Percentiles rank a stretch among this genome's conserved stretches.
These are phyloP conservation scores for Nicotiana tomentosiformis DNA, from an alignment of 257 asterid genomes.

Conservation along the genomic window DNA sequence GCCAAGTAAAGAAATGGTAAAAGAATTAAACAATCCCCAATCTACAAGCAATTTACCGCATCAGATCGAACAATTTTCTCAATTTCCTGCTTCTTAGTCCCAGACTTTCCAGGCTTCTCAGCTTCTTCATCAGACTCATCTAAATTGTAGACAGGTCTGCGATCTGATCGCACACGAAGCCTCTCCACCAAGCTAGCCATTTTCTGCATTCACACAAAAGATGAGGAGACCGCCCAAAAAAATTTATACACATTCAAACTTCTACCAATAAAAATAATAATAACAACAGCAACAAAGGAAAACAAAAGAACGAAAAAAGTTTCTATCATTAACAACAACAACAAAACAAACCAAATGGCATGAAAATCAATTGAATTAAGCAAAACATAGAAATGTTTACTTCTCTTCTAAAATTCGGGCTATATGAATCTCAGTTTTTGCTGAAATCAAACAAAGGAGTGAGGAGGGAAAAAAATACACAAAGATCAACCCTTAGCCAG, in stretches of 20 bases:
- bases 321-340: neutral
- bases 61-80: conserved; percentile 35
- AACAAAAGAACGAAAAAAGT: neutral
- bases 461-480: neutral
- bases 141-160: conserved; percentile 66
- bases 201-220: neutral
- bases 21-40: neutral
- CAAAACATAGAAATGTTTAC: neutral
- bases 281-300: neutral
- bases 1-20: neutral
- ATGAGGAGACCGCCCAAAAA: neutral
- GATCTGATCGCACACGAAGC: conserved; percentile 72
- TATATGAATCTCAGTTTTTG: neutral
- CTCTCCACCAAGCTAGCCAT: conserved; percentile 64
- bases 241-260: neutral
- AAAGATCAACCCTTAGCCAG: neutral
- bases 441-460: neutral
- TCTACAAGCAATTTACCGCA: conserved; percentile 26
- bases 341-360: neutral
- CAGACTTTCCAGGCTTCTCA: conserved; percentile 25
- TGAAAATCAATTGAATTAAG: neutral
- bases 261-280: neutral
- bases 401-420: neutral
- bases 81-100: conserved; percentile 22
- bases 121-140: conserved; percentile 93